Evolutionary conservation across 768 basidiomycete genomes (phyloP), one percentile per base, ranked within the genome.

Genomic region (Lactarius trivialis): DNA sequence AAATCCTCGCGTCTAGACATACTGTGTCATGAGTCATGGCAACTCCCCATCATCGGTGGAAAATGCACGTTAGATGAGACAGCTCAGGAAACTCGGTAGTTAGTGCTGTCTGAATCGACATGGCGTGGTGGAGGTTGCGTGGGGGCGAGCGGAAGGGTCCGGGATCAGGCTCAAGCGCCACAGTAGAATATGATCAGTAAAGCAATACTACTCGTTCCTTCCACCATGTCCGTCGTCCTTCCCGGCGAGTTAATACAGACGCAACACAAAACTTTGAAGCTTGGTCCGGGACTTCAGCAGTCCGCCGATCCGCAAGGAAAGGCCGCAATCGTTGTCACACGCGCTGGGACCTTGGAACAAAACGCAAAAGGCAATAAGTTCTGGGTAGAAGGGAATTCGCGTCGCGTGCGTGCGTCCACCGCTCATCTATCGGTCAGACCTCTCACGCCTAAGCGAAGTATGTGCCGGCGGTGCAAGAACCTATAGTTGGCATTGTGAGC

Each of bases 371-470:
- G 82, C 57, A 86, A 83, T 68, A 86, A 83, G 72, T 89, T 89
- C 82, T 98, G 93, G 93, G 80, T 98, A 9, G 95, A 98, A 68
- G 81, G 82, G 60, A 91, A 90, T 70, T 85, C 89, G 43, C 81
- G 86, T 70, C 85, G 95, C 69, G 95, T 96, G 68, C 71, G 91
- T 82, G n/a, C 43, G 17, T 24, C 30, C 54, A 24, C 12, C 36
- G 24, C n/a, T 36, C 33, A 50, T 55, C 26, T 32, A 28, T 24
- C 21, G 26, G 49, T 34, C 32, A 15, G 28, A 43, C 58, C 17
- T 19, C 39, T 57, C 61, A 56, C 43, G 55, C 57, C 30, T 65
- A 2, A 51, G 39, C 43, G 24, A 68, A 98, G 95, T 98, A 98
- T 75, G 82, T 93, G 36, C 93, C 95, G 52, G 92, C 93, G 32